phyloP scores from a whole-genome alignment of 1,139 yeast genomes.

The Yamadazyma mexicana region DNA sequence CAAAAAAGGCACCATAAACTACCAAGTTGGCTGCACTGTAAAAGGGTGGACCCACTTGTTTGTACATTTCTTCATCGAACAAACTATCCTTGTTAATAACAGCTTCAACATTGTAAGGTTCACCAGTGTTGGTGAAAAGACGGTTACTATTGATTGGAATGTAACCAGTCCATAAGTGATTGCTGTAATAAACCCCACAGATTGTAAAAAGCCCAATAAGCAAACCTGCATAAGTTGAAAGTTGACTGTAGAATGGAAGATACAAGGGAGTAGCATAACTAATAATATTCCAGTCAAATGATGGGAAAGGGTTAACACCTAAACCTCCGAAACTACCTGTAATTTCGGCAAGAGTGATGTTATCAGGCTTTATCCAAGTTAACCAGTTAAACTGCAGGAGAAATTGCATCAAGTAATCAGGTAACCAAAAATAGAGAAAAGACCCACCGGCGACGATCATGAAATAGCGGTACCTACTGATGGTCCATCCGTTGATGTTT shows the following conservation, averaged over 20 bases:
- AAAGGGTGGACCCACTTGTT: slow-evolving; percentile 52
- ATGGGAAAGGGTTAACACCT: slow-evolving; percentile 45
- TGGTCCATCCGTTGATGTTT: slow-evolving; percentile 38
- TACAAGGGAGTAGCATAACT: slow-evolving; percentile 35
- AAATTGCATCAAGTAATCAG: slow-evolving; percentile 37
- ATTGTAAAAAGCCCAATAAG: slow-evolving; percentile 33
- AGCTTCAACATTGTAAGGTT: slow-evolving; percentile 28
- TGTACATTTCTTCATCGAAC: slow-evolving; percentile 36
- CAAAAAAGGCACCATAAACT: slow-evolving; percentile 39
- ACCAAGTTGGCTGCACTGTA: slow-evolving; percentile 54
- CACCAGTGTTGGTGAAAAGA: slow-evolving; percentile 34
- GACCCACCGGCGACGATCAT: slow-evolving; percentile 28
- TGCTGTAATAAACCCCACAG: slow-evolving; percentile 32
- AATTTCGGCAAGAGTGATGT: slow-evolving; percentile 37
- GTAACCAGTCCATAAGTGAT: slow-evolving; percentile 36
- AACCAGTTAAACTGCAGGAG: slow-evolving; percentile 46
- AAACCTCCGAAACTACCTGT: slow-evolving; percentile 37
- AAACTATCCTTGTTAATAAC: slow-evolving; percentile 27
- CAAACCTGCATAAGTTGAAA: slow-evolving; percentile 32
- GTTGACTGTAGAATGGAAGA: slow-evolving; percentile 36
- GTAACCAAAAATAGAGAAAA: slow-evolving; percentile 43
- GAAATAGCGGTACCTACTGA: slow-evolving; percentile 40
- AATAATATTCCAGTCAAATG: slow-evolving; percentile 47
- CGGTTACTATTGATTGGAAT: slow-evolving; percentile 37
- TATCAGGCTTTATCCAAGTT: slow-evolving; percentile 41